Evolutionary conservation across 2,329 filamentous ascomycete genomes (phyloP).

Genomic region (Septoria linicola): DNA sequence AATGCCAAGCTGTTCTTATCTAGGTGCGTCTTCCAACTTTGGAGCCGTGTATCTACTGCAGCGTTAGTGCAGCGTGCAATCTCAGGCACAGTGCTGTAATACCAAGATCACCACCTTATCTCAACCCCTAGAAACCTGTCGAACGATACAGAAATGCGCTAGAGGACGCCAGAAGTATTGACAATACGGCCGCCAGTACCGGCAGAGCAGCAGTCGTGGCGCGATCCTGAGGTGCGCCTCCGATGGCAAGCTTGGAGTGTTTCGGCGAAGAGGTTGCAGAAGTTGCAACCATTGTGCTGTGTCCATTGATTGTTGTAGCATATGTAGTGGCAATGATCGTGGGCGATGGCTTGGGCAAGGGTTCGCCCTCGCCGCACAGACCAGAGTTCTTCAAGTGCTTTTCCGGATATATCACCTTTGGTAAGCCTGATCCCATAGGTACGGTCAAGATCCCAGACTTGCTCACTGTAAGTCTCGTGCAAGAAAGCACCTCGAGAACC

Average conservation of each 20-base stretch:
- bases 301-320: not conserved
- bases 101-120: not conserved
- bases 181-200: not conserved
- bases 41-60: too few relatives aligned
- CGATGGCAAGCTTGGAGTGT: not conserved
- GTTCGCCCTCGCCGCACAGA: constrained; percentile 27
- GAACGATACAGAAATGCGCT: not conserved
- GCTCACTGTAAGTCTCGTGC: constrained; percentile 33
- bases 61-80: too few relatives aligned
- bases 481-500: constrained; percentile 39
- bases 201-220: not conserved
- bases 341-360: constrained; percentile 2
- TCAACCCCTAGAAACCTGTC: too few relatives aligned
- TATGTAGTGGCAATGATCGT: not conserved
- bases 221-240: not conserved
- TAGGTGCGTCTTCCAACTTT: too few relatives aligned
- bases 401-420: constrained; percentile 38
- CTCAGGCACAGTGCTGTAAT: too few relatives aligned
- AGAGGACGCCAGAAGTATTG: not conserved
- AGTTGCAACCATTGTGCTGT: not conserved
- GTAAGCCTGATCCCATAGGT: constrained; percentile 38
- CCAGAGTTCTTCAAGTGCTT: constrained; percentile 28
- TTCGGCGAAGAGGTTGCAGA: not conserved
- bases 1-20: too few relatives aligned
- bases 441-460: constrained; percentile 33